Evolutionary conservation across 208 protist genomes (phyloP), one percentile per base, ranked within the genome.

Genomic region (Leishmania guyanensis): DNA sequence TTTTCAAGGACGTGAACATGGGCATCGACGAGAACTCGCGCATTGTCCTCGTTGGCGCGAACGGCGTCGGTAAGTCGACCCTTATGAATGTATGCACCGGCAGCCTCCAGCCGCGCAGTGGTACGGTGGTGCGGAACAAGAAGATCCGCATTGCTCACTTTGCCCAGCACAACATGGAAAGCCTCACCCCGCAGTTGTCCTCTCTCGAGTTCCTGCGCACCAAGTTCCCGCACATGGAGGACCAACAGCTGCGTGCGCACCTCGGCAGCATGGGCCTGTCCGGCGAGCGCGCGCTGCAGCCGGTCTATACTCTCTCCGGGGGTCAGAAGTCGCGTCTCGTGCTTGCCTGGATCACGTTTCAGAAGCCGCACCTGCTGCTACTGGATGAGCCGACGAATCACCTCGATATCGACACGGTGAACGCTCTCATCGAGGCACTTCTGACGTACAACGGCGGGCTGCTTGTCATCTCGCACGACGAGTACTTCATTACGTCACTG

Each of bases 371-470:
- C 84, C 82, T 99, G 64, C 89, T 99, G 54, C 72, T 99, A 36
- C 90, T 99, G 43, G 98, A 99, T 91, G 98, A 99, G 93, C 97
- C 97, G 33, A 99, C 97, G 2, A 99, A 99, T 86, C 98, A 99
- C 83, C 81, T 99, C 33, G 97, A 98, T 77, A 98, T 98, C 85
- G 97, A 98, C 84, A 97, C 97, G 26, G 94, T 98, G 43, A 96
- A 98, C 77, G 96, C 96, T 2, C 85, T 98, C n/a, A 96, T 98
- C 74, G 90, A 97, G 81, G 96, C 97, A 4, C 85, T 98, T 76
- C 87, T 97, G 54, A 87, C 89, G 26, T 98, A 92, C 86, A 97
- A 96, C 80, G 97, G 97, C 54, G 95, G 96, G 58, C 84, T 98
- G 84, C 82, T 98, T 1, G 89, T 98, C 16, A 96, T 98, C 78